Percentiles rank a stretch among this genome's conserved stretches.
phyloP scores from a whole-genome alignment of 2,329 filamentous ascomycete species.

The Scleromitrula shiraiana region DNA sequence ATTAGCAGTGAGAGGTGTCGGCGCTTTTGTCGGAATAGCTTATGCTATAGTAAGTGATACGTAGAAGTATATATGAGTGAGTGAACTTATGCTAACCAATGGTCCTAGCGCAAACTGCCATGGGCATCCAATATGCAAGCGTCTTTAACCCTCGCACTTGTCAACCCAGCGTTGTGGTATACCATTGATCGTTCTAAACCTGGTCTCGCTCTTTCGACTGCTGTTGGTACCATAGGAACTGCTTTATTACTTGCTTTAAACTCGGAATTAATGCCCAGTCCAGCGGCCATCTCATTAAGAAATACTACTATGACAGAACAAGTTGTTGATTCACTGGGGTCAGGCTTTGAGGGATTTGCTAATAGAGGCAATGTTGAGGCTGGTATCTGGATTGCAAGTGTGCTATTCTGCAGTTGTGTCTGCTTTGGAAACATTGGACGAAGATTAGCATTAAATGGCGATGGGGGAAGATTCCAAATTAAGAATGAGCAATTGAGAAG shows the following conservation, averaged over 20 bases:
- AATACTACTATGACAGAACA: constrained; percentile 14
- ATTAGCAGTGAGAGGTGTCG: constrained; percentile 58
- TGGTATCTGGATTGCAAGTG: constrained; percentile 83
- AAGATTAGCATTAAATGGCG: constrained; percentile 46
- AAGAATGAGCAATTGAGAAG: neutral
- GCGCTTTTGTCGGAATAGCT: constrained; percentile 64
- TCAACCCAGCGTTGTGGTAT: constrained; percentile 93
- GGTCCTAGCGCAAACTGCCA: constrained; percentile 66
- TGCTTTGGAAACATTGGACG: constrained; percentile 96
- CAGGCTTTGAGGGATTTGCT: constrained; percentile 42
- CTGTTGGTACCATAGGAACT: constrained; percentile 68
- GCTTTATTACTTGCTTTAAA: constrained; percentile 65
- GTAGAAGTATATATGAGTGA: neutral
- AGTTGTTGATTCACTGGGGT: constrained; percentile 6
- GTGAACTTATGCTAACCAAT: constrained; percentile 12
- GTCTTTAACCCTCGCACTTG: constrained; percentile 78
- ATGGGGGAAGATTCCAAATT: neutral
- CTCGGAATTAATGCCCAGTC: constrained; percentile 68
- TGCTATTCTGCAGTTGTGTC: constrained; percentile 88
- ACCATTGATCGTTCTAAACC: constrained; percentile 83
- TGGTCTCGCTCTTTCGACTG: constrained; percentile 71
- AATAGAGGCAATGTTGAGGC: constrained; percentile 60
- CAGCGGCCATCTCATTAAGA: constrained; percentile 35
- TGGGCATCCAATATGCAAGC: constrained; percentile 96
- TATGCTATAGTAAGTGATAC: constrained; percentile 72